Evolutionary conservation across 306 rosid genomes (phyloP), one percentile per base, ranked within the genome.

Genomic region (Malus sylvestris): DNA sequence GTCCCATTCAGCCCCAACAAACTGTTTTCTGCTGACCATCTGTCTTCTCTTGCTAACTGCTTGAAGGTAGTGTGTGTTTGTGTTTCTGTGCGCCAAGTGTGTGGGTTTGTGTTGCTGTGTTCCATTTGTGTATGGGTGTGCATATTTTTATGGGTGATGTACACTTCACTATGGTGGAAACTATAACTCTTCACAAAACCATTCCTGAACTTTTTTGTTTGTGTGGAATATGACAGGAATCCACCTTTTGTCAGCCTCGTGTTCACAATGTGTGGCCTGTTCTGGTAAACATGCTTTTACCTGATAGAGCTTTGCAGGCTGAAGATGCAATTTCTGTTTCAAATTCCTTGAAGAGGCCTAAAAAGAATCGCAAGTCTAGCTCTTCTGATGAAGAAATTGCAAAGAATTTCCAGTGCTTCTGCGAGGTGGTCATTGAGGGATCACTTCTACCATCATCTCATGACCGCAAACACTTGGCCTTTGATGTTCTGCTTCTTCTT

Each of bases 171-270:
- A 25, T 67, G 20, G 52, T 72, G 66, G 27, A 44, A 60, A 71
- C 64, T 23, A 55, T 59, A 55, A 75, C 27, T 35, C 46, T 76
- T 61, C 49, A 33, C 68, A 66, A 53, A 59, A 10, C 65, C 35
- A 59, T 72, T 65, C 35, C 64, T 44, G 38, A 64, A 51, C 62
- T 8, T 67, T 81, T 75, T 44, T 49, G 5, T 32, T 77, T 74
- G 71, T 80, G 42, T 75, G 71, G 32, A 78, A 74, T 77, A 40
- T 84, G 62, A 77, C 98, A 95, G 99, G 99, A 95, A 80, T 89
- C 99, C 18, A 91, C 96, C 70, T 95, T 92, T 76, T 91, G 99
- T 86, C 99, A 91, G 84, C 99, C 97, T 78, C 90, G 96, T 73
- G 86, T 91, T 82, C 99, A 95, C 70, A 78, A 88, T 82, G 85